Conservation (phyloP, 2,329 filamentous ascomycete genomes). For the Clarireedia sp. region DNA sequence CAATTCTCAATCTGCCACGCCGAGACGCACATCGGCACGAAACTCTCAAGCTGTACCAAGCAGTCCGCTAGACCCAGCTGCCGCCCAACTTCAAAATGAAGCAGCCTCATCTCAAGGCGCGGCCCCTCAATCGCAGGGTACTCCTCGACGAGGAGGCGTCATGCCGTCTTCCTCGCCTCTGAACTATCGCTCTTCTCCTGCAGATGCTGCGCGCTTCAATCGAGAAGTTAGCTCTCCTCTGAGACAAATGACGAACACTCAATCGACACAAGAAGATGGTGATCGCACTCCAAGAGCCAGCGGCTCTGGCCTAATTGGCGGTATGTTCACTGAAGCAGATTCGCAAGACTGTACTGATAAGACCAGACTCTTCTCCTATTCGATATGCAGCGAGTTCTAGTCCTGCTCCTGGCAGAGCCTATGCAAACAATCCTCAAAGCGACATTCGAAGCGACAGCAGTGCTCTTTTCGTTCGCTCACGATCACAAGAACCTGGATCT, state of each 20-base stretch:
- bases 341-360: slow-evolving; percentile 3
- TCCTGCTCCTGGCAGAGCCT: slow-evolving; percentile 49
- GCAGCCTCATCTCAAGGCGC: slow-evolving; percentile 27
- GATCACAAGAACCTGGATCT: slow-evolving; percentile 43
- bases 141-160: slow-evolving; percentile 40
- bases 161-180: slow-evolving; percentile 74
- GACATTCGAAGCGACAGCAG: slow-evolving; percentile 78
- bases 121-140: slow-evolving; percentile 26
- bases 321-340: slow-evolving; percentile 36
- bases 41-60: slow-evolving; percentile 47
- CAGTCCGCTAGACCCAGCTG: slow-evolving; percentile 35
- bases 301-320: slow-evolving; percentile 45
- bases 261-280: slow-evolving; percentile 46
- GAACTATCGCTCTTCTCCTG: slow-evolving; percentile 61
- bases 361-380: slow-evolving; percentile 83
- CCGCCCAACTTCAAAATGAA: slow-evolving; percentile 30
- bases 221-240: slow-evolving; percentile 49
- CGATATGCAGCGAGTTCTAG: slow-evolving; percentile 87
- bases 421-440: slow-evolving; percentile 47
- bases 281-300: slow-evolving; percentile 66
- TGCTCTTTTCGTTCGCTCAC: slow-evolving; percentile 70
- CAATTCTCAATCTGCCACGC: slow-evolving; percentile 46
- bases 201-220: slow-evolving; percentile 32
- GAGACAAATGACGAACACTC: slow-evolving; percentile 50
- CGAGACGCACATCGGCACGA: slow-evolving; percentile 48